phyloP scores from a whole-genome alignment of 2,329 filamentous ascomycete genomes.

The Aspergillus awamori region DNA sequence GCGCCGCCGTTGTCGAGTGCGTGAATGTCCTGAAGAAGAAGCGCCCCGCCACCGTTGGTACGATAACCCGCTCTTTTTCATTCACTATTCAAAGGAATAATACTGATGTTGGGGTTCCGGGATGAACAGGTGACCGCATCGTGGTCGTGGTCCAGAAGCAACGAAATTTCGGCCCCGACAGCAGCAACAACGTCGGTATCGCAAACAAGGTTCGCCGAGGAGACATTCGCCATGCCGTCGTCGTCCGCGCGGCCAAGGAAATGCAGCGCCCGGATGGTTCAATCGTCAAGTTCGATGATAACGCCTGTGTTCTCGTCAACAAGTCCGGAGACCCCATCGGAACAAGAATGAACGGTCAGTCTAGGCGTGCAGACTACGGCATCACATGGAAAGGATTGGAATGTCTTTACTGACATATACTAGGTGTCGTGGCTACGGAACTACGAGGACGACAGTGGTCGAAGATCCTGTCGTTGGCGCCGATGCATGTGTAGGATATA shows the following conservation, averaged over 20 bases:
- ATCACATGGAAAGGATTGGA: not conserved
- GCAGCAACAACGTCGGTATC: conserved; percentile 71
- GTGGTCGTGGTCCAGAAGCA: conserved; percentile 98
- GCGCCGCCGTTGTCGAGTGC: conserved; percentile 95
- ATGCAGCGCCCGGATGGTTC: conserved; percentile 85
- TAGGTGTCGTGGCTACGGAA: conserved; percentile 84
- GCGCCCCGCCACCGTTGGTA: conserved; percentile 82
- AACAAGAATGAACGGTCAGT: conserved; percentile 77
- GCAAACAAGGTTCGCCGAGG: conserved; percentile 95
- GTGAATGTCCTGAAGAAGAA: conserved; percentile 91
- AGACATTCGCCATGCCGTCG: conserved; percentile 92
- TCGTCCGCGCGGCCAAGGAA: conserved; percentile 89
- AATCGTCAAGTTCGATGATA: conserved; percentile 92
- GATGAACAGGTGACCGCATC: conserved; percentile 78
- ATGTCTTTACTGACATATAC: conserved; percentile 26
- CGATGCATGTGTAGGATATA: conserved; percentile 69
- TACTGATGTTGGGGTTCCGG: conserved; percentile 12
- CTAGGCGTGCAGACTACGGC: not conserved
- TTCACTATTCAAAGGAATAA: not conserved
- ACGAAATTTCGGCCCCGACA: conserved; percentile 72
- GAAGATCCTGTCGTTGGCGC: conserved; percentile 95
- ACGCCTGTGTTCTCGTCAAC: conserved; percentile 95
- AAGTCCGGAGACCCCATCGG: conserved; percentile 96
- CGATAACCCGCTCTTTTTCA: conserved; percentile 26
- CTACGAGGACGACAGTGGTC: conserved; percentile 93